Evolutionary conservation across 2,329 filamentous ascomycete genomes (phyloP).

Genomic region (Celoporthe dispersa): DNA sequence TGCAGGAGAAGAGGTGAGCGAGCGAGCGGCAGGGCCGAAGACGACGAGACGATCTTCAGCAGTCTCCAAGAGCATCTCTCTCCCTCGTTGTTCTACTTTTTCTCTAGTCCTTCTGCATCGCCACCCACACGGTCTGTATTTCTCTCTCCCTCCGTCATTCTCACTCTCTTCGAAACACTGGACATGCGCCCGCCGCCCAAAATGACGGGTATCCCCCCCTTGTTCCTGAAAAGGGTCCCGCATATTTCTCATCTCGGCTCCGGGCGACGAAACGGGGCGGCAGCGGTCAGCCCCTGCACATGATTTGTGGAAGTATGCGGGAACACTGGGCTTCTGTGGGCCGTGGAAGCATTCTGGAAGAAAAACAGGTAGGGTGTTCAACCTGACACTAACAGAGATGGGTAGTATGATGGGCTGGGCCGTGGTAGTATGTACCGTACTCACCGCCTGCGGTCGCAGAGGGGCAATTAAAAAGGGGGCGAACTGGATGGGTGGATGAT

Average conservation of each 20-base stretch:
- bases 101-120: background rate
- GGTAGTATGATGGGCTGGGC: background rate
- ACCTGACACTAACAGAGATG: background rate
- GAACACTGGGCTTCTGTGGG: conserved; percentile 6
- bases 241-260: conserved; percentile 15
- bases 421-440: background rate
- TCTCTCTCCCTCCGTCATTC: background rate
- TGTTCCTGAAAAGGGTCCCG: background rate
- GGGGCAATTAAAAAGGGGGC: conserved; percentile 5
- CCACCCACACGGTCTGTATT: background rate
- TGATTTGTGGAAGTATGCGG: conserved; percentile 11
- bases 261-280: conserved; percentile 5
- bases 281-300: background rate
- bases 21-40: background rate
- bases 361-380: background rate
- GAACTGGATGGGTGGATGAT: background rate
- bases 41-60: background rate
- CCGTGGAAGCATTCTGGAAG: conserved; percentile 13
- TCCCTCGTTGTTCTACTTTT: background rate
- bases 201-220: background rate
- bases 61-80: background rate
- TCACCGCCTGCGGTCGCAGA: conserved; percentile 9
- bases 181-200: background rate
- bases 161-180: conserved; percentile 3
- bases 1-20: background rate